Percentiles rank a stretch among this genome's conserved stretches.
Conservation (phyloP, 1,284 basidiomycete genomes). For the Puccinia novopanici region DNA sequence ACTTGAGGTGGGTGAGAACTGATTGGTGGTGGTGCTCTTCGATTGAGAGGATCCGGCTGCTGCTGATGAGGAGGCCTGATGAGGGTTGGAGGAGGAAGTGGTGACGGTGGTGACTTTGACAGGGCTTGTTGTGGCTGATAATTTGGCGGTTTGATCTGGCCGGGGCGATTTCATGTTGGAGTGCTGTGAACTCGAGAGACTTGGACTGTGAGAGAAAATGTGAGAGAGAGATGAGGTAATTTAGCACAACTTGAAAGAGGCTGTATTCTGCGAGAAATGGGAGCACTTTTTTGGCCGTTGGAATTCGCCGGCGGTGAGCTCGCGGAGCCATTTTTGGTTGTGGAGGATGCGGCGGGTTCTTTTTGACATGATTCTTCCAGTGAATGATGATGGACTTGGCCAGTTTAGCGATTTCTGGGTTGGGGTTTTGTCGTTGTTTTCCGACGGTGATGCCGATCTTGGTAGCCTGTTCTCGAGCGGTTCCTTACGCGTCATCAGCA, state of each 20-base stretch:
- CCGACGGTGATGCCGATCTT: constrained; percentile 45
- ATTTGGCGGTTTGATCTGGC: neutral
- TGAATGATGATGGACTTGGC: constrained; percentile 41
- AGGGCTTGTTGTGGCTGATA: neutral
- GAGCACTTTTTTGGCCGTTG: constrained; percentile 15
- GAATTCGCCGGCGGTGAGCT: neutral
- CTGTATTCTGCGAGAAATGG: neutral
- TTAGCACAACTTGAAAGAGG: neutral
- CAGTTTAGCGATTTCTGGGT: constrained; percentile 44
- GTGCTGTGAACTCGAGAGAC: neutral
- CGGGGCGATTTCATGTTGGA: constrained; percentile 17
- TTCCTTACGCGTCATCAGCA: neutral
- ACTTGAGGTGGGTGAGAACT: neutral
- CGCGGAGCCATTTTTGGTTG: neutral
- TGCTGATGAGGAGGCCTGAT: neutral
- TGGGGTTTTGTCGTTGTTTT: constrained; percentile 40
- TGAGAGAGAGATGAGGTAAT: neutral
- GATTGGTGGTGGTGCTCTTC: neutral
- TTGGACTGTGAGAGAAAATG: constrained; percentile 19
- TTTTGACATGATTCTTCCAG: constrained; percentile 40
- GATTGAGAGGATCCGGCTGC: neutral
- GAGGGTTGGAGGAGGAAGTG: neutral
- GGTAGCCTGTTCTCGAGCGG: neutral
- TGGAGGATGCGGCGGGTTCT: constrained; percentile 17
- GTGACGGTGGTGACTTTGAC: neutral